A percentile compares a stretch with the other conserved stretches of the same genome.
These are phyloP conservation scores for Suhomyces panamericanus DNA, from an alignment of 1,139 yeast species.

Conservation along the genomic window DNA sequence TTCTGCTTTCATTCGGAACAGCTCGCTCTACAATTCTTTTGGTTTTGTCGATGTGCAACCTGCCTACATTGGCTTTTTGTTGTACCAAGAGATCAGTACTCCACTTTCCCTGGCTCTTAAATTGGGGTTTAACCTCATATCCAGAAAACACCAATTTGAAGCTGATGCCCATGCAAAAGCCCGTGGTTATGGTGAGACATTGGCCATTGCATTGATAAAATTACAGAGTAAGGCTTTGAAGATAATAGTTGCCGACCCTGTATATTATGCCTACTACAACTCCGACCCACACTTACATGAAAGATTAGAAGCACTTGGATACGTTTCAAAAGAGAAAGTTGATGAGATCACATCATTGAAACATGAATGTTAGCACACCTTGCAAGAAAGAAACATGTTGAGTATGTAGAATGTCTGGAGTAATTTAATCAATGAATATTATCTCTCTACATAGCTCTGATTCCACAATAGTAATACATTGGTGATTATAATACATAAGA, in stretches of 20 bases:
- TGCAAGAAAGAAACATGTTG: too few species aligned
- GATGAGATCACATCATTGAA: constrained; percentile 11
- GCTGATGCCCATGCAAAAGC: constrained; percentile 85
- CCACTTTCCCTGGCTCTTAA: constrained; percentile 74
- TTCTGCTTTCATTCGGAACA: constrained; percentile 75
- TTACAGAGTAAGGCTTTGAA: constrained; percentile 79
- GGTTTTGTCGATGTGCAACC: constrained; percentile 73
- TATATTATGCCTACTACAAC: constrained; percentile 84
- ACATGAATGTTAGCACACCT: constrained; percentile 6
- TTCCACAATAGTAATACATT: too few species aligned
- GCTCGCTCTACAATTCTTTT: constrained; percentile 72
- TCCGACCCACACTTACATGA: constrained; percentile 92
- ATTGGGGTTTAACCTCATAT: constrained; percentile 65
- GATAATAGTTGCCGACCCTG: constrained; percentile 83
- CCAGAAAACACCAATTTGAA: constrained; percentile 87
- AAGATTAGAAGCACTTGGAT: constrained; percentile 73
- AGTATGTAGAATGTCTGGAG: too few species aligned
- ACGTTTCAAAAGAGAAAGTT: constrained; percentile 47
- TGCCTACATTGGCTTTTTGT: constrained; percentile 72
- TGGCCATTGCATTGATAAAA: constrained; percentile 71
- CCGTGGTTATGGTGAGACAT: constrained; percentile 67
- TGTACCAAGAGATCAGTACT: constrained; percentile 70
- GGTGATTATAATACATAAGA: too few species aligned
- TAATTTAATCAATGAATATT: too few species aligned
- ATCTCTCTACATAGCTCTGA: too few species aligned